Conservation (phyloP, 1,139 yeast genomes). For the Geotrichum phurueaensis region DNA sequence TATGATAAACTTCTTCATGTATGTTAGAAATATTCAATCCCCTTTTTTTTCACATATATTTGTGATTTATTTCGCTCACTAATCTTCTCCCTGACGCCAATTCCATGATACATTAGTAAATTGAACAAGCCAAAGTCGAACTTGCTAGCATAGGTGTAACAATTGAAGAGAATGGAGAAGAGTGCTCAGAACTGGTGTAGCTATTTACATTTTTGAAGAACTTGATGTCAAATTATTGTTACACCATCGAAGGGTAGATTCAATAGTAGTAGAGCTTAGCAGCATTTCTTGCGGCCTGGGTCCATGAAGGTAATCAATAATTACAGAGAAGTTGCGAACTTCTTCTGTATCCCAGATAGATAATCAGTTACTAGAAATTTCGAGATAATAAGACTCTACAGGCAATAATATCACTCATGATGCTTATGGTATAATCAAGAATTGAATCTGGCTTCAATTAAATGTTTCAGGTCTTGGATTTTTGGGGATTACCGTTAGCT, state of each 20-base stretch:
- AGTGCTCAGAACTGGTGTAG: not conserved
- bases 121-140: conserved; percentile 59
- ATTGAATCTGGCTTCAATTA: not conserved
- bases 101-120: conserved; percentile 37
- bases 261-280: not conserved
- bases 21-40: conserved; percentile 15
- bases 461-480: not conserved
- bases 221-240: not conserved
- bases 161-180: conserved; percentile 37
- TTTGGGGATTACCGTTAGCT: not conserved
- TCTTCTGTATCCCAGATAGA: not conserved
- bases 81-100: not conserved
- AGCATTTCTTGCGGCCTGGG: not conserved
- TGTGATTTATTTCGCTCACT: not conserved
- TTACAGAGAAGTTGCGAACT: not conserved
- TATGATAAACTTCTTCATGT: conserved; percentile 53
- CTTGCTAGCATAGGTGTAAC: conserved; percentile 53
- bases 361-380: not conserved
- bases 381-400: not conserved
- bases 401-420: not conserved
- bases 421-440: not conserved
- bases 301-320: not conserved
- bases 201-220: not conserved
- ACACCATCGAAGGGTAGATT: not conserved
- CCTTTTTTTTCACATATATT: not conserved